These are phyloP conservation scores for Leccinum obscurum DNA, from an alignment of 768 basidiomycete genomes.

Conservation along the genomic window DNA sequence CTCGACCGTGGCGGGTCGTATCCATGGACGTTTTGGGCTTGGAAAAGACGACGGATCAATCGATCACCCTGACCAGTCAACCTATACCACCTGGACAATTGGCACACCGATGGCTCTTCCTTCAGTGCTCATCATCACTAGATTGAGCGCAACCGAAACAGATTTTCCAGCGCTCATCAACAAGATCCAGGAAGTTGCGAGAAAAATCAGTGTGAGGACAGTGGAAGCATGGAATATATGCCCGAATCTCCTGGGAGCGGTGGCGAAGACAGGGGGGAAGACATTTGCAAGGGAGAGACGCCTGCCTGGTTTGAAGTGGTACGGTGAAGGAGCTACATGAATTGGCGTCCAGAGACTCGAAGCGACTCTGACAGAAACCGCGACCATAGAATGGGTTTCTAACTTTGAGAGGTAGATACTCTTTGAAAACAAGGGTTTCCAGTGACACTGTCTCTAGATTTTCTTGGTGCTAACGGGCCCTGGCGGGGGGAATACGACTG, in stretches of 20 bases:
- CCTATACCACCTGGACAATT: conserved; percentile 45
- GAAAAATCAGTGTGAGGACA: conserved; percentile 30
- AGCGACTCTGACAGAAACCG: conserved; percentile 2
- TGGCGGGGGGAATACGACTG: neutral
- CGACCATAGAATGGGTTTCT: conserved; percentile 34
- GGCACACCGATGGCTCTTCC: conserved; percentile 29
- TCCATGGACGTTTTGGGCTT: conserved; percentile 14
- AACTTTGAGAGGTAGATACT: conserved; percentile 37
- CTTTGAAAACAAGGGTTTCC: neutral
- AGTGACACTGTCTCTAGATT: conserved; percentile 1
- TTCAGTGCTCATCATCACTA: conserved; percentile 43
- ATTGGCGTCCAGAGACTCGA: too few species aligned
- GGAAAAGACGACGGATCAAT: conserved; percentile 1
- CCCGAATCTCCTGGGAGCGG: conserved; percentile 31
- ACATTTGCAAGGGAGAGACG: conserved; percentile 37
- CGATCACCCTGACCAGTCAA: conserved; percentile 1
- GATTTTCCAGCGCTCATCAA: conserved; percentile 27
- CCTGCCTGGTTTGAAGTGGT: conserved; percentile 48
- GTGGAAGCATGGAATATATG: conserved; percentile 42
- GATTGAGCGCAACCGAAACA: conserved; percentile 26
- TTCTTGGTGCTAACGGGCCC: neutral
- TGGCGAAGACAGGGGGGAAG: conserved; percentile 29
- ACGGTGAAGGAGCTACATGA: conserved; percentile 34
- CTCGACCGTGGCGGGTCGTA: conserved; percentile 1
- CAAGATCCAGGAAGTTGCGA: conserved; percentile 35